phyloP scores from a whole-genome alignment of 768 basidiomycete species.

The Sistotremastrum suecicum region DNA sequence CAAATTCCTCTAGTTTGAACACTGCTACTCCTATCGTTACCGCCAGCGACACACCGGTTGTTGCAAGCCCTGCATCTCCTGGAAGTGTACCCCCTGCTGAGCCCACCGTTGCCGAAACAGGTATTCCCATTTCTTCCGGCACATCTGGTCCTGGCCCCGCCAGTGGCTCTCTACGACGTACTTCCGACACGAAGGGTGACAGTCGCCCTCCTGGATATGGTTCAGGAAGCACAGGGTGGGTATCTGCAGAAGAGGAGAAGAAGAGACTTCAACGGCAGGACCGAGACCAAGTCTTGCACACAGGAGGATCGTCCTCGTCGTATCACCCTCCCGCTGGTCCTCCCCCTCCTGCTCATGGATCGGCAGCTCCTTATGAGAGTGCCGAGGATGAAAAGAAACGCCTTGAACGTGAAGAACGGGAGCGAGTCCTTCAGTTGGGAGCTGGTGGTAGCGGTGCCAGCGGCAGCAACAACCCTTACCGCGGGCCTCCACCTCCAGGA shows the following conservation, averaged over 20 bases:
- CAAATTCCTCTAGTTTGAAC: conserved; percentile 5
- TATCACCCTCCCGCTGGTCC: background rate
- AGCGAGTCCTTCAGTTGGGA: conserved; percentile 25
- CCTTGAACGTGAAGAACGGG: conserved; percentile 53
- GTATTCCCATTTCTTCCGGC: conserved; percentile 52
- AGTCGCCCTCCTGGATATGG: conserved; percentile 13
- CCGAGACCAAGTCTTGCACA: conserved; percentile 30
- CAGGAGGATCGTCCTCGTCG: conserved; percentile 3
- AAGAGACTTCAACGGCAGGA: conserved; percentile 38
- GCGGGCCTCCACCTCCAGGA: no score
- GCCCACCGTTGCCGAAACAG: conserved; percentile 66
- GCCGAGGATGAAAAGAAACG: conserved; percentile 55
- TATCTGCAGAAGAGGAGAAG: conserved; percentile 57
- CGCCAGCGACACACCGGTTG: conserved; percentile 6
- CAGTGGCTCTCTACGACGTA: conserved; percentile 38
- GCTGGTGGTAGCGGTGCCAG: conserved; percentile 14
- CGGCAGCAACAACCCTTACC: conserved; percentile 4
- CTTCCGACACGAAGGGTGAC: background rate
- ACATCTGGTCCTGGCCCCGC: conserved; percentile 49
- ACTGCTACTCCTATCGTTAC: conserved; percentile 25
- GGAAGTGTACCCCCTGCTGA: conserved; percentile 20
- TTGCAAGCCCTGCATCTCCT: conserved; percentile 8
- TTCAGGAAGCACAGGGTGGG: conserved; percentile 14
- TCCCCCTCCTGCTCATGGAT: background rate
- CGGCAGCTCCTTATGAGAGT: conserved; percentile 22